Conservation (phyloP, 805 yeast species). For the Clavispora vitiphila region DNA sequence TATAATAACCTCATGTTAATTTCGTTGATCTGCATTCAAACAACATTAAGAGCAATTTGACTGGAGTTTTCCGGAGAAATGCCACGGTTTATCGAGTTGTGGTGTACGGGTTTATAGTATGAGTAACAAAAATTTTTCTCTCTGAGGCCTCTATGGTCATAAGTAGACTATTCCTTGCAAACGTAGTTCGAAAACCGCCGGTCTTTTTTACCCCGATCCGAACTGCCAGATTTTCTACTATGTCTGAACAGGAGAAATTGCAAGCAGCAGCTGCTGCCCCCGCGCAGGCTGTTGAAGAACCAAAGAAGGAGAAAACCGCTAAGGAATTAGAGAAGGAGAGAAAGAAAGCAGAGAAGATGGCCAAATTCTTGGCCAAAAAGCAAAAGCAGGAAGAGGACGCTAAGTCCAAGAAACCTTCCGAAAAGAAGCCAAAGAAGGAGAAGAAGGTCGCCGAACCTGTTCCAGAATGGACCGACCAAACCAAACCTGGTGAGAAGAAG, state of each 20-base stretch:
- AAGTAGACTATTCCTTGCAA: constrained; percentile 10
- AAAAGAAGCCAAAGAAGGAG: constrained; percentile 63
- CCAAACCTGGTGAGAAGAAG: constrained; percentile 89
- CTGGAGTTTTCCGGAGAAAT: too few relatives aligned
- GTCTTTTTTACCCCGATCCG: not conserved
- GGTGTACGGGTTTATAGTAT: constrained; percentile 9
- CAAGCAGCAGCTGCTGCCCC: constrained; percentile 5
- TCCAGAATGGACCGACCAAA: constrained; percentile 83
- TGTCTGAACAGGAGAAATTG: constrained; percentile 12
- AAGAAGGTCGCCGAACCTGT: constrained; percentile 64
- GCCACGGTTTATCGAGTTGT: too few relatives aligned
- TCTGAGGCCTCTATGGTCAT: constrained; percentile 10
- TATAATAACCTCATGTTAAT: too few relatives aligned
- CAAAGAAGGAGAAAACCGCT: constrained; percentile 47
- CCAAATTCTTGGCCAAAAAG: constrained; percentile 83
- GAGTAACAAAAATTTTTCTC: constrained; percentile 2
- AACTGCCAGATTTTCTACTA: constrained; percentile 1
- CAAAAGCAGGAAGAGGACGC: constrained; percentile 48
- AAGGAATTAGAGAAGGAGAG: constrained; percentile 83
- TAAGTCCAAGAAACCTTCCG: constrained; percentile 36
- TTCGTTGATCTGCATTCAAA: too few relatives aligned
- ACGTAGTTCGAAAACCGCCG: not conserved
- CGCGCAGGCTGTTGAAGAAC: constrained; percentile 6
- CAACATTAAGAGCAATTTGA: too few relatives aligned
- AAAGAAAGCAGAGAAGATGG: constrained; percentile 81